Conservation (phyloP, 2,329 filamentous ascomycete genomes). For the Clarireedia homoeocarpa region DNA sequence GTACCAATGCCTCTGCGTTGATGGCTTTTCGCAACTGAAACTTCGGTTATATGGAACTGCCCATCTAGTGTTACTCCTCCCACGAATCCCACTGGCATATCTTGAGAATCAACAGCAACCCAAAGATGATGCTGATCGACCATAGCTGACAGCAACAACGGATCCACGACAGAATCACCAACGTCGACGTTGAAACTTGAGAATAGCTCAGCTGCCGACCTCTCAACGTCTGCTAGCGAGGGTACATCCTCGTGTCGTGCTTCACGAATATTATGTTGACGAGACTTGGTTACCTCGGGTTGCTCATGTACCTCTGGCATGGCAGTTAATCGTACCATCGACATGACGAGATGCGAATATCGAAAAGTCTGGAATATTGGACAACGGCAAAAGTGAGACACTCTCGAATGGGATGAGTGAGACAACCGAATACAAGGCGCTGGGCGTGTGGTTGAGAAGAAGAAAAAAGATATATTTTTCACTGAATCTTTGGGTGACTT, state of each 20-base stretch:
- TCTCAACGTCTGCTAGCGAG: conserved; percentile 24
- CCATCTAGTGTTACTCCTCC: conserved; percentile 23
- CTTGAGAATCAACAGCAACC: conserved; percentile 22
- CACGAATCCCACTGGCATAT: conserved; percentile 26
- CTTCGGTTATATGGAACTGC: conserved; percentile 26
- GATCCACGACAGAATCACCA: conserved; percentile 20
- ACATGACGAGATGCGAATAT: neutral
- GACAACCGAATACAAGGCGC: neutral
- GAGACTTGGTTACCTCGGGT: neutral
- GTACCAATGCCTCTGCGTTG: conserved; percentile 27
- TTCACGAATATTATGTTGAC: conserved; percentile 2
- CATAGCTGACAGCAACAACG: conserved; percentile 16
- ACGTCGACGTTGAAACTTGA: conserved; percentile 19
- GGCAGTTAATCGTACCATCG: conserved; percentile 3
- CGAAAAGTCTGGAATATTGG: conserved; percentile 4
- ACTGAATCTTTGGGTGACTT: neutral
- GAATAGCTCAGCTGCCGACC: conserved; percentile 25
- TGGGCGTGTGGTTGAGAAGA: neutral
- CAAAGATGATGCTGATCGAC: conserved; percentile 23
- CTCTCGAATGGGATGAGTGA: neutral
- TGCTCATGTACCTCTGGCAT: conserved; percentile 6
- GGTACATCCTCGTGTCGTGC: conserved; percentile 22
- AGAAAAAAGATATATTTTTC: neutral
- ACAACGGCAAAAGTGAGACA: conserved; percentile 6
- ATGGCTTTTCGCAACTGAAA: conserved; percentile 23